phyloP scores from a whole-genome alignment of 768 basidiomycete species.

The Mycena amicta region DNA sequence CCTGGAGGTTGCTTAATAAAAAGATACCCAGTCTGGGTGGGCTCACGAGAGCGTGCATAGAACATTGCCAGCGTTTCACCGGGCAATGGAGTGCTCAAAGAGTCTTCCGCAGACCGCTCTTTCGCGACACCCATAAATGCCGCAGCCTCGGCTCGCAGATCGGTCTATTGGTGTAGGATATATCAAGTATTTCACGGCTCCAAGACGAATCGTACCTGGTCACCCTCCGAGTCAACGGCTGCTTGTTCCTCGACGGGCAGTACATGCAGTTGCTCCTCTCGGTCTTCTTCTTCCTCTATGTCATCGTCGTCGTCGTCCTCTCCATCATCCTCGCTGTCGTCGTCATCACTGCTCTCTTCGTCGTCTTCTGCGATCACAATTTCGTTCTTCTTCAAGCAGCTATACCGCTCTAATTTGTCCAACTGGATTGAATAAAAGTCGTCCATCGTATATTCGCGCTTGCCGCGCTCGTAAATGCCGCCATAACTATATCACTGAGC shows the following conservation, averaged over 20 bases:
- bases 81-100: constrained; percentile 76
- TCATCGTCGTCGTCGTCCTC: constrained; percentile 47
- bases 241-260: too few species aligned
- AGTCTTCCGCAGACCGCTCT: constrained; percentile 69
- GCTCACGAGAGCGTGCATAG: constrained; percentile 78
- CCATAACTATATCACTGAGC: constrained; percentile 87
- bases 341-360: constrained; percentile 63
- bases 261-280: too few species aligned
- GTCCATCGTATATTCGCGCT: constrained; percentile 85
- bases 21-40: too few species aligned
- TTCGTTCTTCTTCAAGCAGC: constrained; percentile 70
- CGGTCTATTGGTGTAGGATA: too few species aligned
- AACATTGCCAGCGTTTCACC: constrained; percentile 85
- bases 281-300: constrained; percentile 41
- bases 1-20: too few species aligned
- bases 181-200: too few species aligned
- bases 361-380: constrained; percentile 64
- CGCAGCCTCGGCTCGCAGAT: constrained; percentile 38
- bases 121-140: constrained; percentile 64
- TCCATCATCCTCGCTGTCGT: constrained; percentile 35
- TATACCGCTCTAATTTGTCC: constrained; percentile 81
- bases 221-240: too few species aligned
- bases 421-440: constrained; percentile 83
- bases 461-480: constrained; percentile 82
- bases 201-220: too few species aligned